Conservation (phyloP, 2,329 filamentous ascomycete genomes). For the Aulographum hederae region DNA sequence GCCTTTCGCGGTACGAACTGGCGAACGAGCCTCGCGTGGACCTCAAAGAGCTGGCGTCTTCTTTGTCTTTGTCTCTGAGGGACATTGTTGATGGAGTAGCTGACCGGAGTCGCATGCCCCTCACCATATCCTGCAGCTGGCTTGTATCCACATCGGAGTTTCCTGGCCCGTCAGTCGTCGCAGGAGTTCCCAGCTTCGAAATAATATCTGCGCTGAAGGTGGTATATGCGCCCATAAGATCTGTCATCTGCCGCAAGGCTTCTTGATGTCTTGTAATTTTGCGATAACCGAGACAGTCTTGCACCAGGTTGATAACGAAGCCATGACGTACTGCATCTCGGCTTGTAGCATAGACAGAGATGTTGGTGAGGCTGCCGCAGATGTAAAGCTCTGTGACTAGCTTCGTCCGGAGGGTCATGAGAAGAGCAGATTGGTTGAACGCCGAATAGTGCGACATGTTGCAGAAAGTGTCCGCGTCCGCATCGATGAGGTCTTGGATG, state of each 20-base stretch:
- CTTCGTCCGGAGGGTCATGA: slow-evolving; percentile 63
- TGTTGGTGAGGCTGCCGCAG: slow-evolving; percentile 70
- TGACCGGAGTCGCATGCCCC: too few species aligned
- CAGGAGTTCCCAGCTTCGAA: slow-evolving; percentile 17
- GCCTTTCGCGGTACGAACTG: too few species aligned
- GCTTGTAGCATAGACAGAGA: slow-evolving; percentile 80
- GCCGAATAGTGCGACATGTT: slow-evolving; percentile 77
- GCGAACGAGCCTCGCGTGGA: too few species aligned
- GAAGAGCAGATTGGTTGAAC: slow-evolving; percentile 54
- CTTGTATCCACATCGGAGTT: too few species aligned
- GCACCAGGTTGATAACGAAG: slow-evolving; percentile 67
- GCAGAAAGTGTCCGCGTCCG: slow-evolving; percentile 32
- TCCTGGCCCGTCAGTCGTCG: too few species aligned
- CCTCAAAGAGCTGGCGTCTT: too few species aligned
- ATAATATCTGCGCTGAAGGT: slow-evolving; percentile 43
- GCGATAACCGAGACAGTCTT: slow-evolving; percentile 77
- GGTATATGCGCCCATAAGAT: slow-evolving; percentile 56
- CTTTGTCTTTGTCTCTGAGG: too few species aligned
- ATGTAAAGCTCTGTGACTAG: slow-evolving; percentile 82
- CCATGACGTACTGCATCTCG: slow-evolving; percentile 80
- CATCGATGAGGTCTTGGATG: slow-evolving; percentile 30
- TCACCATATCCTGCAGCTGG: too few species aligned
- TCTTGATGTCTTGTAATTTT: slow-evolving; percentile 48
- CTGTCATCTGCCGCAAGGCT: slow-evolving; percentile 52
- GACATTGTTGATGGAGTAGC: too few species aligned